Percentiles rank a stretch among this genome's conserved stretches.
These are phyloP conservation scores for Quercus tomentella DNA, from an alignment of 331 rosid species.

Conservation along the genomic window DNA sequence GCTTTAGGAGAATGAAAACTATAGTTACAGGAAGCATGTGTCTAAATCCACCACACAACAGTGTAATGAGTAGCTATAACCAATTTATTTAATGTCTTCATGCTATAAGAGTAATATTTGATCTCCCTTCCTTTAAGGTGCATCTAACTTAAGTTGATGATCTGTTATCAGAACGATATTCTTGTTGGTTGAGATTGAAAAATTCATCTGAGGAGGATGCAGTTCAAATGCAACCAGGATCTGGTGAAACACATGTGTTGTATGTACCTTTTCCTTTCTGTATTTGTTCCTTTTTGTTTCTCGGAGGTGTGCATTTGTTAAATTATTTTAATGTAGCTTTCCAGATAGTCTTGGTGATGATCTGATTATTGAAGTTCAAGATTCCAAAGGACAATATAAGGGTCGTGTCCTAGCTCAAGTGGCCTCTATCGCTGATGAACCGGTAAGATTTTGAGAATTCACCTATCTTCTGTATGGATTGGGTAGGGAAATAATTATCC, in stretches of 20 bases:
- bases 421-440: constrained; percentile 26
- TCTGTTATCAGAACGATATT: constrained; percentile 22
- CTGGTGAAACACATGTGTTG: constrained; percentile 25
- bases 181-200: constrained; percentile 29
- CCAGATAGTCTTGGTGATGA: constrained; percentile 26
- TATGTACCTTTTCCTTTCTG: not conserved
- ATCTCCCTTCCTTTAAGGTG: not conserved
- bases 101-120: not conserved
- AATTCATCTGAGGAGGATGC: constrained; percentile 30
- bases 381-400: constrained; percentile 20
- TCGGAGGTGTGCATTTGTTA: not conserved
- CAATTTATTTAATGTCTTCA: not conserved
- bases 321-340: constrained; percentile 16
- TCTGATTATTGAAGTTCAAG: constrained; percentile 30
- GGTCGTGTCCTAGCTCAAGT: constrained; percentile 34
- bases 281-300: not conserved
- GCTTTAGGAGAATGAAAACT: no score
- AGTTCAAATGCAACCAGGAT: constrained; percentile 30
- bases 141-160: not conserved
- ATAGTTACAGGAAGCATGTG: no score
- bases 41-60: not conserved
- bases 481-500: not conserved
- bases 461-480: not conserved
- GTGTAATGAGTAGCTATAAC: not conserved
- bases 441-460: constrained; percentile 10